A percentile compares a stretch with the other conserved stretches of the same genome.
phyloP scores from a whole-genome alignment of 1,284 basidiomycete genomes.

The Rhodotorula sp. region DNA sequence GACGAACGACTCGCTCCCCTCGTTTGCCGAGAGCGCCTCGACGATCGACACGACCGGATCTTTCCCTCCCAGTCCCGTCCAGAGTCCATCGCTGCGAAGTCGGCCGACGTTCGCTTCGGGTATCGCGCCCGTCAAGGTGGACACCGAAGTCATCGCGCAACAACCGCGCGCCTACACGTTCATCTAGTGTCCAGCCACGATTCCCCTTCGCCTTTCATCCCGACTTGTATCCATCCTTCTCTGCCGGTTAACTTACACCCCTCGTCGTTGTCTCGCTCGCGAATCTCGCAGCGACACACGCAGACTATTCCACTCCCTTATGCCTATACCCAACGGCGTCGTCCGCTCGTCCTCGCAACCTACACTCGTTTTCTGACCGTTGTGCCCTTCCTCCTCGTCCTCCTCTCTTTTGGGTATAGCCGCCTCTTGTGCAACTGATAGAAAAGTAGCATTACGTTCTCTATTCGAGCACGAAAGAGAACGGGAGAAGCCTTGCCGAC shows the following conservation, averaged over 20 bases:
- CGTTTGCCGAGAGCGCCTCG: conserved; percentile 20
- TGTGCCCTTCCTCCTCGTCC: background rate
- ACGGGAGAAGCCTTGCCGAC: background rate
- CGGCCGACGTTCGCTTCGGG: conserved; percentile 7
- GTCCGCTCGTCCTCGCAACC: background rate
- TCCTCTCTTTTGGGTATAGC: background rate
- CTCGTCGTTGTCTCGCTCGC: background rate
- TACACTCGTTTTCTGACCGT: conserved; percentile 1
- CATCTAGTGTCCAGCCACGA: conserved; percentile 13
- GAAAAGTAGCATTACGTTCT: background rate
- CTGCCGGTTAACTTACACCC: background rate
- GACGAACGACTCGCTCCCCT: conserved; percentile 35
- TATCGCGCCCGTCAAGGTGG: conserved; percentile 6
- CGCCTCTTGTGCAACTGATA: too few relatives aligned
- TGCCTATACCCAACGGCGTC: background rate
- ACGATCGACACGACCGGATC: conserved; percentile 18
- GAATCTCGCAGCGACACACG: too few relatives aligned
- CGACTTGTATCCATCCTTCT: background rate
- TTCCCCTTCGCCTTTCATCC: background rate
- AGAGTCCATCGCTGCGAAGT: conserved; percentile 1
- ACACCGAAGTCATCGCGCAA: conserved; percentile 1
- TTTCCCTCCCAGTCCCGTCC: conserved; percentile 23
- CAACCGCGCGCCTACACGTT: conserved; percentile 31
- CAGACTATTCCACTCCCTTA: background rate
- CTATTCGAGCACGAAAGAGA: background rate